Percentiles rank a stretch among this genome's conserved stretches.
phyloP scores from a whole-genome alignment of 2,329 filamentous ascomycete genomes.

The Aspergillus ruber region DNA sequence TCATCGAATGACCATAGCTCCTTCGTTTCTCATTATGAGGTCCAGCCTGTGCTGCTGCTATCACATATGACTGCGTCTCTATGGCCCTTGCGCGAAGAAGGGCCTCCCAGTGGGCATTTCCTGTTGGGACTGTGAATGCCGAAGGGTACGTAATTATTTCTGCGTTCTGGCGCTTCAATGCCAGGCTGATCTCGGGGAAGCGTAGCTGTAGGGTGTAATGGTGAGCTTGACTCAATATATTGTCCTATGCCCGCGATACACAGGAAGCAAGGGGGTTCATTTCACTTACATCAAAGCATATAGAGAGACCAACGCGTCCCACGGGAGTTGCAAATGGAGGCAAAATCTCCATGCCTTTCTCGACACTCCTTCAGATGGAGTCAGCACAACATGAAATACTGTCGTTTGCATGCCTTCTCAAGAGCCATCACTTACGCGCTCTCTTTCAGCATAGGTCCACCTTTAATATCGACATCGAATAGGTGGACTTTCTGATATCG shows the following conservation, averaged over 20 bases:
- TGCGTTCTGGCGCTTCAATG: slow-evolving; percentile 59
- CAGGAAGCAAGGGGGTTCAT: neutral
- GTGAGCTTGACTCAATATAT: neutral
- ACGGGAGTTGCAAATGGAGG: slow-evolving; percentile 66
- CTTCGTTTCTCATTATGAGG: slow-evolving; percentile 66
- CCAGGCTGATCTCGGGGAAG: slow-evolving; percentile 68
- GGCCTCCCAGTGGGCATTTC: slow-evolving; percentile 76
- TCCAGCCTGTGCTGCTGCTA: slow-evolving; percentile 79
- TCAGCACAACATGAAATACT: neutral
- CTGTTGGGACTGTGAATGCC: slow-evolving; percentile 83
- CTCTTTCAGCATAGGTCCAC: slow-evolving; percentile 56
- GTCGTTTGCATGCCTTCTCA: no score
- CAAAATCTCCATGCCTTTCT: slow-evolving; percentile 58
- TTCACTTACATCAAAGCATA: slow-evolving; percentile 71
- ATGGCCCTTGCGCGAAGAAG: slow-evolving; percentile 75
- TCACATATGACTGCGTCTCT: slow-evolving; percentile 79
- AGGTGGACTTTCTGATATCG: slow-evolving; percentile 86
- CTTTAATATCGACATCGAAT: slow-evolving; percentile 64
- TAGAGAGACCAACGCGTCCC: slow-evolving; percentile 69
- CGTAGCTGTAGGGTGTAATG: slow-evolving; percentile 48
- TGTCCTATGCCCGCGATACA: neutral
- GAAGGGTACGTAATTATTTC: slow-evolving; percentile 81
- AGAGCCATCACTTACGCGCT: slow-evolving; percentile 39
- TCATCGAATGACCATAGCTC: slow-evolving; percentile 81
- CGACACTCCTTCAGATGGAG: slow-evolving; percentile 49